A percentile compares a stretch with the other conserved stretches of the same genome.
These are phyloP conservation scores for Aspergillus terreus DNA, from an alignment of 2,329 filamentous ascomycete species.

Conservation along the genomic window DNA sequence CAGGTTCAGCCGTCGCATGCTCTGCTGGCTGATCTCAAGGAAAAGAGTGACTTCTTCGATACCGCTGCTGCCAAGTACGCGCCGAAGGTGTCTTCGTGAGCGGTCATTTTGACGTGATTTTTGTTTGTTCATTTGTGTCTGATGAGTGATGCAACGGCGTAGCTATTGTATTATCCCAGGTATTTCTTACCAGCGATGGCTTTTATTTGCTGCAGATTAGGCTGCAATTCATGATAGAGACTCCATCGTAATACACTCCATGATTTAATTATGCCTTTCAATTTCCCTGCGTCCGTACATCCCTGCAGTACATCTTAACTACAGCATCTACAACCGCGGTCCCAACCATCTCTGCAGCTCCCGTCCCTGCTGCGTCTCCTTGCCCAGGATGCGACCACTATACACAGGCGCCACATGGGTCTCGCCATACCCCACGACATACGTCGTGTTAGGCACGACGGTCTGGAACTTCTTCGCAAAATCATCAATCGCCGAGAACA, in stretches of 20 bases:
- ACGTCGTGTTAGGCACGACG: constrained; percentile 26
- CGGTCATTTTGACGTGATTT: not conserved
- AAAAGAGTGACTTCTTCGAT: constrained; percentile 86
- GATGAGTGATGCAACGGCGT: constrained; percentile 19
- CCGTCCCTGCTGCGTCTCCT: constrained; percentile 23
- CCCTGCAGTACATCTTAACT: too few relatives aligned
- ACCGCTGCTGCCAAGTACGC: constrained; percentile 81
- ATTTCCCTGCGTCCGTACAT: too few relatives aligned
- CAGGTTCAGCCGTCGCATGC: constrained; percentile 64
- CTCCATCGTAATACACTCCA: too few relatives aligned
- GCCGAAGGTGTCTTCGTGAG: constrained; percentile 61
- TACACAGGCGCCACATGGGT: constrained; percentile 29
- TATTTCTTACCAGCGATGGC: constrained; percentile 11
- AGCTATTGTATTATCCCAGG: constrained; percentile 9
- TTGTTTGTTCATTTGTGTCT: constrained; percentile 12
- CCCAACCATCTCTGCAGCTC: constrained; percentile 28
- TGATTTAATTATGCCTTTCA: too few relatives aligned
- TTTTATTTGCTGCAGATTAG: not conserved
- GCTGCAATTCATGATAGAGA: too few relatives aligned
- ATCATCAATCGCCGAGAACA: constrained; percentile 38
- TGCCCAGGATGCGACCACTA: constrained; percentile 14
- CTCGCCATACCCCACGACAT: constrained; percentile 26
- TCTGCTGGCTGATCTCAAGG: constrained; percentile 68
- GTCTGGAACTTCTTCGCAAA: constrained; percentile 32
- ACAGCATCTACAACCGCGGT: constrained; percentile 17